Conservation (phyloP, 495 filamentous ascomycete genomes). For the Poronia punctata region DNA sequence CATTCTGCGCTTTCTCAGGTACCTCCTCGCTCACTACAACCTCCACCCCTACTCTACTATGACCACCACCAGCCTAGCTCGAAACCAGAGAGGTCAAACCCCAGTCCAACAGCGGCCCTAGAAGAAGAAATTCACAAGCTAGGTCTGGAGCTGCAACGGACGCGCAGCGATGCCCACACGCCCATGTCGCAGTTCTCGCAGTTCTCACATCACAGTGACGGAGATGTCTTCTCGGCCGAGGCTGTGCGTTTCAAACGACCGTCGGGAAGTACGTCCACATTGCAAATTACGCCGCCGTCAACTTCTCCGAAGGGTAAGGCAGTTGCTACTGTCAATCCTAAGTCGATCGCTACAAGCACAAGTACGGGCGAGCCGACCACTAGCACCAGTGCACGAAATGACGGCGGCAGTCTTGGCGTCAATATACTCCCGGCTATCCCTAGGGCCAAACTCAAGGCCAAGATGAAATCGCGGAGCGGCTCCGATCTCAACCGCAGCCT, state of each 20-base stretch:
- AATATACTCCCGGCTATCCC: background rate
- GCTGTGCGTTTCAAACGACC: constrained; percentile 13
- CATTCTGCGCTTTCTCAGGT: no score
- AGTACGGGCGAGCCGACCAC: background rate
- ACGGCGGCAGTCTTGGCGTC: background rate
- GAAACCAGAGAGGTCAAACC: background rate
- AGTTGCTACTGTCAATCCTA: background rate
- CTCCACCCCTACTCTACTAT: background rate
- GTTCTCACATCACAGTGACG: constrained; percentile 13
- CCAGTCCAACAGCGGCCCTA: background rate
- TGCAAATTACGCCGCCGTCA: constrained; percentile 4
- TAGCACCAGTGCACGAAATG: background rate
- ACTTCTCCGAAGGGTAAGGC: background rate
- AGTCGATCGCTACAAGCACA: background rate
- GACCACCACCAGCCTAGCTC: background rate
- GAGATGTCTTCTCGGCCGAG: constrained; percentile 19
- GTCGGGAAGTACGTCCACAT: constrained; percentile 1
- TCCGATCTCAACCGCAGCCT: no score
- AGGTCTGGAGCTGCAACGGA: constrained; percentile 5
- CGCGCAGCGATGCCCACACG: constrained; percentile 4
- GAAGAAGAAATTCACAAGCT: constrained; percentile 6
- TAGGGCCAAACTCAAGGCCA: no score
- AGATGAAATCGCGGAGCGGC: no score
- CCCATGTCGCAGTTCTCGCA: constrained; percentile 3
- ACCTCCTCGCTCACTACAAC: background rate